Percentiles rank a stretch among this genome's conserved stretches.
phyloP scores from a whole-genome alignment of 495 filamentous ascomycete species.

The Acidomyces sp. region DNA sequence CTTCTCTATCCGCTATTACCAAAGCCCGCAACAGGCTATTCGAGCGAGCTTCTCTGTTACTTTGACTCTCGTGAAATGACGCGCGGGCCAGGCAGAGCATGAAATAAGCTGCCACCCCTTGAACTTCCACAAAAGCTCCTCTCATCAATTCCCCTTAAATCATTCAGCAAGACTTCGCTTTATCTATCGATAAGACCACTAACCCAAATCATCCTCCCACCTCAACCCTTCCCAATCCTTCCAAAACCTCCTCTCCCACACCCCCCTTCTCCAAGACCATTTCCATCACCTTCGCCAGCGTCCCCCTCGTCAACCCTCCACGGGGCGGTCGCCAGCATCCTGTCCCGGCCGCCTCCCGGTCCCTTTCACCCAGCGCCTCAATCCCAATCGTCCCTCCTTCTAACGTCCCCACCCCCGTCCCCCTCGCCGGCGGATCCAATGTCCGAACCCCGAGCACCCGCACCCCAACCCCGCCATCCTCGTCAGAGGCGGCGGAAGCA shows the following conservation, averaged over 20 bases:
- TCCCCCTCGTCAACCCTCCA: constrained; percentile 57
- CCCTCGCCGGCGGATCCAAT: constrained; percentile 56
- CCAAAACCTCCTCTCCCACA: constrained; percentile 71
- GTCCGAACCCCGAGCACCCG: constrained; percentile 43
- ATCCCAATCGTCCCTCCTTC: constrained; percentile 51
- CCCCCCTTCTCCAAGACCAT: constrained; percentile 41
- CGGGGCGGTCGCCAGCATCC: constrained; percentile 69
- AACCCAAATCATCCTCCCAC: too few species aligned
- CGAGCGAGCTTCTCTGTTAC: too few species aligned
- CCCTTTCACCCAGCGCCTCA: constrained; percentile 38
- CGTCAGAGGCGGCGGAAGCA: constrained; percentile 10
- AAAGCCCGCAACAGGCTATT: too few species aligned
- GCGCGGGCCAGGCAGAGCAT: too few species aligned
- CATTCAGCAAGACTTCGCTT: too few species aligned
- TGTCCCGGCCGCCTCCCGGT: constrained; percentile 45
- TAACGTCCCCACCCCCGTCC: constrained; percentile 58
- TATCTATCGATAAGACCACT: too few species aligned
- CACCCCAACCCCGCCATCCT: constrained; percentile 21
- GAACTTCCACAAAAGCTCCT: too few species aligned
- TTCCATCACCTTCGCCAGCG: constrained; percentile 49
- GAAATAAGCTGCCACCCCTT: too few species aligned
- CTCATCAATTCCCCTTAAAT: too few species aligned
- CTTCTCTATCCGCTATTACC: too few species aligned
- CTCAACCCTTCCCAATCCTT: constrained; percentile 49
- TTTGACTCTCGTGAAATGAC: too few species aligned